phyloP scores from a whole-genome alignment of 2,329 filamentous ascomycete species.

The Fusarium duplospermum region DNA sequence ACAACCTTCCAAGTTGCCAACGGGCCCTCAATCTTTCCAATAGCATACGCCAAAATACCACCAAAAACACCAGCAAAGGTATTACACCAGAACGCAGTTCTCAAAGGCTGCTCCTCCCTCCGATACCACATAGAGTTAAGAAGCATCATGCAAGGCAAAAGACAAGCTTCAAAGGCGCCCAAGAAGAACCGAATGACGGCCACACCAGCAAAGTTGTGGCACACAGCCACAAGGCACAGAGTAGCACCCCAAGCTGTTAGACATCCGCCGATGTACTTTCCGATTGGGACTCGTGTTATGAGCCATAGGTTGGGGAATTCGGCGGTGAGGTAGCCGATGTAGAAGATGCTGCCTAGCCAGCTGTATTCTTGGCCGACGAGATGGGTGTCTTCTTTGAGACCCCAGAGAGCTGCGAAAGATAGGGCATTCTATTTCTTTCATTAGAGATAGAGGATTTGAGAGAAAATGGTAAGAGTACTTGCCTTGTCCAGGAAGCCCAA shows the following conservation, averaged over 20 bases:
- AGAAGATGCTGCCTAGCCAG: conserved; percentile 67
- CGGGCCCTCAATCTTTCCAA: conserved; percentile 43
- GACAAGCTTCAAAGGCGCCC: conserved; percentile 44
- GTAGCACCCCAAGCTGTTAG: conserved; percentile 36
- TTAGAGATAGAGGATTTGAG: not conserved
- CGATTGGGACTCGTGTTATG: conserved; percentile 31
- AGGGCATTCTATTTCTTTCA: conserved; percentile 3
- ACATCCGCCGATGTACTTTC: conserved; percentile 35
- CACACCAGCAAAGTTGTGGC: conserved; percentile 39
- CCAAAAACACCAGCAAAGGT: conserved; percentile 49
- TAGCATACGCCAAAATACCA: conserved; percentile 46
- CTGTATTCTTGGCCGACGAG: conserved; percentile 64
- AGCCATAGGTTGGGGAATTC: conserved; percentile 56
- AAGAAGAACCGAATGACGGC: conserved; percentile 46
- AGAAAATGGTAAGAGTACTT: fast-evolving
- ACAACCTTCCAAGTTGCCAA: conserved; percentile 37
- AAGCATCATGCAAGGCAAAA: conserved; percentile 45
- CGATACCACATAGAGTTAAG: conserved; percentile 50
- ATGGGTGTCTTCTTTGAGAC: conserved; percentile 36
- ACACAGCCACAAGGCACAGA: conserved; percentile 41
- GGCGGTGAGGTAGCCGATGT: conserved; percentile 60
- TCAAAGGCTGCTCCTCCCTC: conserved; percentile 45
- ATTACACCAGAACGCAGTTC: conserved; percentile 49
- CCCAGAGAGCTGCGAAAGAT: conserved; percentile 34
- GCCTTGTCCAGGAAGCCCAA: conserved; percentile 15